phyloP scores from a whole-genome alignment of 306 rosid genomes.

The Castanospermum australe region DNA sequence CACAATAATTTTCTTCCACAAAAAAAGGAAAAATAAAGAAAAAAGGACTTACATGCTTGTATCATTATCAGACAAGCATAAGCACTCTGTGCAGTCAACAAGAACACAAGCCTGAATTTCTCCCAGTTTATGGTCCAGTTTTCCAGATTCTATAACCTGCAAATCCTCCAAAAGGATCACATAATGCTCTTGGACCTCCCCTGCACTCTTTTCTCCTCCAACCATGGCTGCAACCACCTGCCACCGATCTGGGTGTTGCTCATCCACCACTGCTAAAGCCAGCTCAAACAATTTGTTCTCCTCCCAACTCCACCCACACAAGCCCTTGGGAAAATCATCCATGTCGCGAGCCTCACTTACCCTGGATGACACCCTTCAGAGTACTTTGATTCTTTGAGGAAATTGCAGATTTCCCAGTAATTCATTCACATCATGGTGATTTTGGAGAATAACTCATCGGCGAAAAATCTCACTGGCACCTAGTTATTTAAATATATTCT shows the following conservation, averaged over 20 bases:
- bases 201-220: conserved; percentile 77
- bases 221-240: conserved; percentile 62
- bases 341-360: conserved; percentile 11
- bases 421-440: conserved; percentile 12
- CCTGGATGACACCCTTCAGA: background rate
- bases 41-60: conserved; percentile 23
- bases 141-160: conserved; percentile 66
- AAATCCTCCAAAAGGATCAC: conserved; percentile 72
- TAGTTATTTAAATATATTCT: conserved; percentile 3
- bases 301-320: conserved; percentile 82
- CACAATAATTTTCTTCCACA: background rate
- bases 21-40: too few relatives aligned
- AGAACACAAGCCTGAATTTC: conserved; percentile 30
- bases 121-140: conserved; percentile 53
- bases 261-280: conserved; percentile 74
- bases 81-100: conserved; percentile 30
- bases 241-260: conserved; percentile 72
- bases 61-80: conserved; percentile 36
- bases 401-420: conserved; percentile 22
- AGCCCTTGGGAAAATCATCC: conserved; percentile 38
- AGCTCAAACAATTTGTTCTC: conserved; percentile 83
- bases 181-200: conserved; percentile 61
- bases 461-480: conserved; percentile 1
- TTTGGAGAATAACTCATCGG: background rate
- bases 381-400: background rate